Conservation (phyloP, 106 monocot genomes). For the Iris macrosiphon region DNA sequence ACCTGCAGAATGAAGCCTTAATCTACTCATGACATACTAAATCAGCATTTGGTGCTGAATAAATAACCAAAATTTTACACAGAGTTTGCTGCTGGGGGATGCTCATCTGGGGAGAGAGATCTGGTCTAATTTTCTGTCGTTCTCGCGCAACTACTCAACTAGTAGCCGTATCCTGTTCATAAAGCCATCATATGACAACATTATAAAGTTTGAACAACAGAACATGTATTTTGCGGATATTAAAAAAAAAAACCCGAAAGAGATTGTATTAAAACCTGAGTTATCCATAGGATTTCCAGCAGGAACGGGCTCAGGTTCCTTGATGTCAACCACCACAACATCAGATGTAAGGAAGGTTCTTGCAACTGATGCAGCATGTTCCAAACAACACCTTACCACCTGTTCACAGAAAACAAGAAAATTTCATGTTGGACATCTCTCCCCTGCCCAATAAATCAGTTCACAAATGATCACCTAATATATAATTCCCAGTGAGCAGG, state of each 20-base stretch:
- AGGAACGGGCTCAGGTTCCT: slow-evolving; percentile 40
- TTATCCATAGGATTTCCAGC: slow-evolving; percentile 49
- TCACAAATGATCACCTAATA: no score
- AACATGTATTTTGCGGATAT: no score
- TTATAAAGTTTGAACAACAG: not conserved
- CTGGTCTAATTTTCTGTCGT: no score
- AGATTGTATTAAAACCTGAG: slow-evolving; percentile 24
- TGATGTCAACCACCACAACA: slow-evolving; percentile 53
- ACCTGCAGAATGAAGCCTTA: no score
- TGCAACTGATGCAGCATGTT: slow-evolving; percentile 49
- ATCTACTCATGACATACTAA: no score
- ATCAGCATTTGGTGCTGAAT: no score
- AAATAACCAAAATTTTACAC: no score
- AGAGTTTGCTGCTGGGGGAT: no score
- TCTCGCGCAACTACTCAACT: not conserved
- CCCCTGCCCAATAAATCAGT: not conserved
- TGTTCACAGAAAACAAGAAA: not conserved
- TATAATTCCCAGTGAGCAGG: no score
- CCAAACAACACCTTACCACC: slow-evolving; percentile 62
- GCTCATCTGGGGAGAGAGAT: no score
- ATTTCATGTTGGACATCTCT: not conserved
- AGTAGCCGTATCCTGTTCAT: slow-evolving; percentile 11
- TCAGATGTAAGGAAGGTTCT: slow-evolving; percentile 54
- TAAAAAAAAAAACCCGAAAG: not conserved
- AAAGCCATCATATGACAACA: not conserved